Base-by-base conservation (phyloP, 495 filamentous ascomycete species). In the Penicillium antarcticum region DNA sequence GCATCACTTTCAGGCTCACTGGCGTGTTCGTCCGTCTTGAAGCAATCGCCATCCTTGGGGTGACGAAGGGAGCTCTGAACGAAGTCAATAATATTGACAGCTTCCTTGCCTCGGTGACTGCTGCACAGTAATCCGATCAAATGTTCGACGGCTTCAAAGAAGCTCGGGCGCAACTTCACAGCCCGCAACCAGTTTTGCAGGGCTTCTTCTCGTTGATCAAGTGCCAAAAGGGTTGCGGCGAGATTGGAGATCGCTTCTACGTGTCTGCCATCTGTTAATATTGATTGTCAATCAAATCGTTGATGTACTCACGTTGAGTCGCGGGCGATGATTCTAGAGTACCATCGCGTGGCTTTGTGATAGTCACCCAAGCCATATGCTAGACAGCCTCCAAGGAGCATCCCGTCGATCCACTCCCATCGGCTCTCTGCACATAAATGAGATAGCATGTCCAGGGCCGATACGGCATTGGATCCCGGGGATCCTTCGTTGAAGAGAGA, bases 81-180 rank as follows among this genome's bases (percentile, higher is more conserved):
- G 60, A 85, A 91, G 48, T 89, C 86, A 54, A 98, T 97, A 40
- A 95, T 84, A 42, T 87, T 82, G 41, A 98, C 86, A 12, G 92
- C 94, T 61, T 97, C 91, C 58, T 80, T 85, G 24, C 84, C 88
- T 51, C 92, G 81, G 45, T 94, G 85, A 41, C 83, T 87, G 47
- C 82, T 86, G 66, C 90, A 96, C 18, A 97, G 67, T 26, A 99
- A 74, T 5, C 91, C 90, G 24, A 97, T 87, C 3, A 99, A 79
- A 76, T 97, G 94, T 65, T 99, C 94, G 13, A 95, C 91, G 12
- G 94, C 95, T 73, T 99, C 94, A 54, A 99, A 88, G 70, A 94
- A 96, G 66, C 85, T 90, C 2, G 94, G 94, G 4, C 89, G 84
- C 37, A 88, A 73, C 57, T 83, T 89, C 29, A 99, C 84, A 13